Percentiles rank a stretch among this genome's conserved stretches.
These are phyloP conservation scores for Coleophoma crateriformis DNA, from an alignment of 2,329 filamentous ascomycete species.

Conservation along the genomic window DNA sequence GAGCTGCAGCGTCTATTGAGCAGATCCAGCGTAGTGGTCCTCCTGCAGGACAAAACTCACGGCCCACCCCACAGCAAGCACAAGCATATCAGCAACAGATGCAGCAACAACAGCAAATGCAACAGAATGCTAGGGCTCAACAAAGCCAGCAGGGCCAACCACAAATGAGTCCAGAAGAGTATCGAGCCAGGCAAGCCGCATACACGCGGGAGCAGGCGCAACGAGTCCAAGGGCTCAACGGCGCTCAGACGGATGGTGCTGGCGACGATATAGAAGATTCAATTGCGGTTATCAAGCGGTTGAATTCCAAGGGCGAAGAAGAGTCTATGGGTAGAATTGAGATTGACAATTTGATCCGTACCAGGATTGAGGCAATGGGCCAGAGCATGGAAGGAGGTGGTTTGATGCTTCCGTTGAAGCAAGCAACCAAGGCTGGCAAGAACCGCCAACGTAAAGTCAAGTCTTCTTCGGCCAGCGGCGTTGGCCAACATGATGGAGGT, in stretches of 20 bases:
- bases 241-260: conserved; percentile 72
- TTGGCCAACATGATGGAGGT: conserved; percentile 55
- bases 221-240: conserved; percentile 30
- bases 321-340: conserved; percentile 53
- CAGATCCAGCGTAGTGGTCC: conserved; percentile 40
- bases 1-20: conserved; percentile 62
- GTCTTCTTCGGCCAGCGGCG: conserved; percentile 8
- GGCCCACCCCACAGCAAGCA: conserved; percentile 10
- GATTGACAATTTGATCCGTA: conserved; percentile 65
- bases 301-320: conserved; percentile 46
- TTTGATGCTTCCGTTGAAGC: conserved; percentile 63
- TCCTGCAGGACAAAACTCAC: conserved; percentile 7
- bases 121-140: conserved; percentile 6
- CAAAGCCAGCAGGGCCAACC: conserved; percentile 7
- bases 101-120: conserved; percentile 20
- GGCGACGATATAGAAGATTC: conserved; percentile 47
- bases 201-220: conserved; percentile 30
- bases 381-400: conserved; percentile 69
- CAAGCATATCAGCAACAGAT: conserved; percentile 15
- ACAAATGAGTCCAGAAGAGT: conserved; percentile 21
- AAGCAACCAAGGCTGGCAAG: conserved; percentile 28
- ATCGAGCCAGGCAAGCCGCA: conserved; percentile 23
- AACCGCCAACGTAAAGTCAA: conserved; percentile 28
- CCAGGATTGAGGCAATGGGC: conserved; percentile 59
- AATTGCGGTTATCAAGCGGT: conserved; percentile 52